Conservation (phyloP, 441 rosid species). For the Populus trichocarpa region DNA sequence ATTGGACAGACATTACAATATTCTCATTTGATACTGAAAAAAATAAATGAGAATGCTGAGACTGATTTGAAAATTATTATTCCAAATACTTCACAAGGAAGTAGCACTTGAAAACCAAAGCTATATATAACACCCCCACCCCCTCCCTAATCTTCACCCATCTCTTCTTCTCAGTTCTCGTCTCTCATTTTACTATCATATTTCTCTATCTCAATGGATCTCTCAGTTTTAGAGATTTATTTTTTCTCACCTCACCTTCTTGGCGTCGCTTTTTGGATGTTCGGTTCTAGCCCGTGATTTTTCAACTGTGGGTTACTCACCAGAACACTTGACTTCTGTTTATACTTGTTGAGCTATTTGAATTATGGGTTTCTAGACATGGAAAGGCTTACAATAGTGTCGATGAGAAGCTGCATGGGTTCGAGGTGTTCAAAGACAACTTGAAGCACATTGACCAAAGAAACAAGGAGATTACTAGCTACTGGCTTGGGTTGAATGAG, state of each 20-base stretch:
- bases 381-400: conserved; percentile 50
- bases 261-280: conserved; percentile 30
- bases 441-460: conserved; percentile 63
- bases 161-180: not conserved
- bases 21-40: too few relatives aligned
- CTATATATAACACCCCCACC: conserved; percentile 19
- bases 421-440: conserved; percentile 65
- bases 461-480: conserved; percentile 44
- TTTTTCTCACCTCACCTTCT: conserved; percentile 22
- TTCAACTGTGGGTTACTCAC: conserved; percentile 60
- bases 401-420: conserved; percentile 58
- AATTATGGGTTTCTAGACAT: conserved; percentile 58
- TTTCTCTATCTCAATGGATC: conserved; percentile 31
- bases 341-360: conserved; percentile 57
- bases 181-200: conserved; percentile 22
- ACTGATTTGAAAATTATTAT: conserved; percentile 18
- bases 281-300: conserved; percentile 17
- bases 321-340: conserved; percentile 50
- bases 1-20: not conserved
- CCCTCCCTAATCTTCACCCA: not conserved
- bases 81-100: conserved; percentile 46
- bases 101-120: conserved; percentile 30
- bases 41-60: not conserved
- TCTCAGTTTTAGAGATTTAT: conserved; percentile 28
- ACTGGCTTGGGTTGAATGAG: conserved; percentile 75